Evolutionary conservation across 345 rosid species (phyloP), one percentile per base, ranked within the genome.

Genomic region (Eucalyptus rudis): DNA sequence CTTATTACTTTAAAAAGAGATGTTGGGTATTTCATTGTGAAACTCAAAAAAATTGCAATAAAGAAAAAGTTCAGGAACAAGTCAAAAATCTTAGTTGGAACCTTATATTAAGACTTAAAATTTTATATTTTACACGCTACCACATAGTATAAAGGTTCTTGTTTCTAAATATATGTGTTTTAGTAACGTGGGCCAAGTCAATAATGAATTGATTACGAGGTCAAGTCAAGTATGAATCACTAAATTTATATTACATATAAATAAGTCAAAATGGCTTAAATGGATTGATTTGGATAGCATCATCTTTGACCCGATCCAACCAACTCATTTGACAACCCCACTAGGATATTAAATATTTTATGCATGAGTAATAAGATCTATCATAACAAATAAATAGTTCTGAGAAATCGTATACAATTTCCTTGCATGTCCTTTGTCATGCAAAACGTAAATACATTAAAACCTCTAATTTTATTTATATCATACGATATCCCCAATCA

Each of bases 201-300:
- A 6, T 22, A 24, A 56, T 56, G 62, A 24, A 24, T 56, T 56
- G 62, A 10, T 56, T 56, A 56, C 1, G 6, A 56, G 27, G 13
- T 56, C 1, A 56, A 56, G 29, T 56, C 0, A 0, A 24, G 62
- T 24, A 56, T 2, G 6, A 56, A 24, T 56, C 62, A 56, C 3
- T 56, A 56, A 22, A 56, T 56, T 56, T 56, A 24, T 24, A 56
- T 56, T 56, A 8, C 13, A 56, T 22, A 56, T 56, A 56, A 56
- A 56, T 56, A 56, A 56, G 5, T 56, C 27, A 22, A 56, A 56
- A 56, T 22, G 5, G 1, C 12, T 56, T 22, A 56, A 56, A 56
- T 56, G 0, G 6, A 24, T 22, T 3, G 0, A 24, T 56, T 56
- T 24, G 1, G 3, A 24, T 56, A 22, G 6, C 27, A 10, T 13